Percentiles rank a stretch among this genome's conserved stretches.
Conservation (phyloP, 2,329 filamentous ascomycete species). For the Trichophaea hybrida region DNA sequence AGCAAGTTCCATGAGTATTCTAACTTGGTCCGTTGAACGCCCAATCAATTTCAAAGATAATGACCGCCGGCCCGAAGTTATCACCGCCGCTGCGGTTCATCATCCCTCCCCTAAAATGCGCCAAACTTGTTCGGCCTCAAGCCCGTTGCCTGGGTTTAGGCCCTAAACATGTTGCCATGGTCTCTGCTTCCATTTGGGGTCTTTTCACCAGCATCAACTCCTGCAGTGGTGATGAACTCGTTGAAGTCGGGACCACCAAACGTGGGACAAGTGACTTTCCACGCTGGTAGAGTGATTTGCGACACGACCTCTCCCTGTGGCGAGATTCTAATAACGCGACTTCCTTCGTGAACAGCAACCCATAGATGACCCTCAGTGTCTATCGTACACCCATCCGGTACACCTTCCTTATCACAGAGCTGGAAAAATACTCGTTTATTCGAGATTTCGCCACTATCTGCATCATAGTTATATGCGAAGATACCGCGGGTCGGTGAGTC, state of each 20-base stretch:
- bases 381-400: conserved; percentile 72
- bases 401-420: conserved; percentile 37
- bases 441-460: conserved; percentile 46
- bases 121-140: background rate
- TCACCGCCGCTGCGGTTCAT: too few species aligned
- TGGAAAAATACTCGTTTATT: conserved; percentile 60
- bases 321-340: conserved; percentile 59
- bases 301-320: conserved; percentile 56
- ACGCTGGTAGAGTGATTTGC: conserved; percentile 60
- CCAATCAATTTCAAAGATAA: conserved; percentile 26
- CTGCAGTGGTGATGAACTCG: conserved; percentile 63
- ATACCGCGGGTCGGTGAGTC: conserved; percentile 60
- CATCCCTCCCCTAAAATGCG: background rate
- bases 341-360: conserved; percentile 71
- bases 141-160: conserved; percentile 61
- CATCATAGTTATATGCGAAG: conserved; percentile 59
- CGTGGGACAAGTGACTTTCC: conserved; percentile 64
- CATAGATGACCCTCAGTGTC: conserved; percentile 78
- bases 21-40: conserved; percentile 48
- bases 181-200: conserved; percentile 47
- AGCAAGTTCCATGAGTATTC: background rate
- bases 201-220: conserved; percentile 47
- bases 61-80: background rate
- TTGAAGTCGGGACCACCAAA: conserved; percentile 54
- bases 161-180: conserved; percentile 58